Evolutionary conservation across 2,329 filamentous ascomycete species (phyloP).

Genomic region (Epicoccum nigrum): DNA sequence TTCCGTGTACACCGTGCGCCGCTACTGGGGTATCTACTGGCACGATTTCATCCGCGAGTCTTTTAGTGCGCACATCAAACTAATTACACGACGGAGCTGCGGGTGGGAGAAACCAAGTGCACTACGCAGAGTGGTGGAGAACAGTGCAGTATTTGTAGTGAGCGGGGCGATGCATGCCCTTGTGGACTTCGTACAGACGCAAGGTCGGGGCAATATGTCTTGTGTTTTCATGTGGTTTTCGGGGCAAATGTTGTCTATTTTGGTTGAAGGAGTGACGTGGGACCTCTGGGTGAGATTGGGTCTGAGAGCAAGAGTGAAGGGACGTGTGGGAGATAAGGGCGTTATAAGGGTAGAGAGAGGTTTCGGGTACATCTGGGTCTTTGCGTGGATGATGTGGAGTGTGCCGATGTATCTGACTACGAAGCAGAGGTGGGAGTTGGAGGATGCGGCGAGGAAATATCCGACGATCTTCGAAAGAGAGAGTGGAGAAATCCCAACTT

Average conservation of each 20-base stretch:
- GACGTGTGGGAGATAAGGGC: background rate
- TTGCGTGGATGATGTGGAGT: slow-evolving; percentile 28
- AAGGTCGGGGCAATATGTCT: slow-evolving; percentile 17
- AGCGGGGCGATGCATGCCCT: slow-evolving; percentile 25
- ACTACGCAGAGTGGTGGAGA: slow-evolving; percentile 23
- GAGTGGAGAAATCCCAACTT: too few relatives aligned
- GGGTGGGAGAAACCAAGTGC: slow-evolving; percentile 1
- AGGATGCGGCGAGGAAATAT: slow-evolving; percentile 1
- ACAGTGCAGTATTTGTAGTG: slow-evolving; percentile 22
- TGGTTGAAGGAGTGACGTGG: slow-evolving; percentile 19
- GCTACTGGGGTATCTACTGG: slow-evolving; percentile 31
- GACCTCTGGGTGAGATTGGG: slow-evolving; percentile 8
- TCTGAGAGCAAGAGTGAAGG: background rate
- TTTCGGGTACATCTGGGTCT: slow-evolving; percentile 24
- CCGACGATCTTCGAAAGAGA: background rate
- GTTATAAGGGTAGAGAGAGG: slow-evolving; percentile 12
- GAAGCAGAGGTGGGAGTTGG: slow-evolving; percentile 21
- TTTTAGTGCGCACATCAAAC: slow-evolving; percentile 21
- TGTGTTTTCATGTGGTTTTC: slow-evolving; percentile 22
- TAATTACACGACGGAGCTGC: slow-evolving; percentile 22
- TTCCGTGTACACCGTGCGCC: slow-evolving; percentile 12
- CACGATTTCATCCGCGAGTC: slow-evolving; percentile 27
- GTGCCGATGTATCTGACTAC: slow-evolving; percentile 21
- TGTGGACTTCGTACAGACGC: slow-evolving; percentile 18
- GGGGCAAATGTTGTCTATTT: slow-evolving; percentile 27